Percentiles rank a stretch among this genome's conserved stretches.
Conservation (phyloP, 169 alveolate species). For the Nephromyces sp. region DNA sequence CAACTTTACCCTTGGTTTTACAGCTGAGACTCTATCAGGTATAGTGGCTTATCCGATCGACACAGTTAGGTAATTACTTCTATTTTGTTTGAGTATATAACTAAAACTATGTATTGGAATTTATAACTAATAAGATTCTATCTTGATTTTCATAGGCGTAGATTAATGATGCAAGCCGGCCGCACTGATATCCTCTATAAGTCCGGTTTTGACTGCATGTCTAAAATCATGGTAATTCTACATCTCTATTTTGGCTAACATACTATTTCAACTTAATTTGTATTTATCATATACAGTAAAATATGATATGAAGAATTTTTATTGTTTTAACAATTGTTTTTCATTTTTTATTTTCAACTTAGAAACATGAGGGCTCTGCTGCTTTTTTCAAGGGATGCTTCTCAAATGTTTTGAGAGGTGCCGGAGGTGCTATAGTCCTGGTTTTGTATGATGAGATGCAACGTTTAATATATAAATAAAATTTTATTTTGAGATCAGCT, state of each 20-base stretch:
- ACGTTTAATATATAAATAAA: too few relatives aligned
- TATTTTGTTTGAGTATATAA: neutral
- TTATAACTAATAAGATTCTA: neutral
- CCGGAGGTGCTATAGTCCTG: slow-evolving; percentile 91
- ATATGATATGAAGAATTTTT: too few relatives aligned
- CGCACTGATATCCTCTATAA: slow-evolving; percentile 67
- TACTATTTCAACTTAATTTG: too few relatives aligned
- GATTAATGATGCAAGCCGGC: slow-evolving; percentile 93
- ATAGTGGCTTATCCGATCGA: slow-evolving; percentile 92
- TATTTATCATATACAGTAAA: too few relatives aligned
- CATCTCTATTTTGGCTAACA: too few relatives aligned
- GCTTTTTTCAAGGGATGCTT: slow-evolving; percentile 87
- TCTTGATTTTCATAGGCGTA: slow-evolving; percentile 14
- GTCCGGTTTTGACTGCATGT: slow-evolving; percentile 80
- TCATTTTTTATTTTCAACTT: neutral
- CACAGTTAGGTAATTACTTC: slow-evolving; percentile 63
- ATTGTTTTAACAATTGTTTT: neutral
- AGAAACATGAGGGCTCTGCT: slow-evolving; percentile 68
- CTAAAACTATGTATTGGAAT: neutral
- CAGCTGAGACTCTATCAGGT: slow-evolving; percentile 86
- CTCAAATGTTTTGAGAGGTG: slow-evolving; percentile 87
- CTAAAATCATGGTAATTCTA: slow-evolving; percentile 55
- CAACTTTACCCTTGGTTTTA: slow-evolving; percentile 85
- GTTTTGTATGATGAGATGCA: slow-evolving; percentile 85
- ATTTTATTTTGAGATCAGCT: too few relatives aligned